These are phyloP conservation scores for Euryodendron excelsum DNA, from an alignment of 148 eudicot species.

Conservation along the genomic window DNA sequence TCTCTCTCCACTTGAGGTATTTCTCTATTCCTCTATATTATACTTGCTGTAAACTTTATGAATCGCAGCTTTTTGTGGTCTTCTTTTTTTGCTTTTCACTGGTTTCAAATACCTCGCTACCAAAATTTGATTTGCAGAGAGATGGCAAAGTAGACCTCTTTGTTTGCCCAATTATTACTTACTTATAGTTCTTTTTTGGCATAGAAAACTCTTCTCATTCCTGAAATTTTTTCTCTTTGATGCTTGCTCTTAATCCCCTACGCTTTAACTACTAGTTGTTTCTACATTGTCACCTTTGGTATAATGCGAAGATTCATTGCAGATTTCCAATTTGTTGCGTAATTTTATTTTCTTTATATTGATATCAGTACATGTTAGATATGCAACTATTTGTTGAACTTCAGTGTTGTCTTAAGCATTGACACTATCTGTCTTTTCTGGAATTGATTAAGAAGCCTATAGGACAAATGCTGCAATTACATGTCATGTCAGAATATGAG, in stretches of 20 bases:
- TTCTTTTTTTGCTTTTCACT: neutral
- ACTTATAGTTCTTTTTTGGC: neutral
- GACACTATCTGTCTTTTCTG: neutral
- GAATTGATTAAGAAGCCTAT: neutral
- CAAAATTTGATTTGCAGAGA: neutral
- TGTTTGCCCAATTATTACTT: neutral
- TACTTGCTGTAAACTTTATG: neutral
- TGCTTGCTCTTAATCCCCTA: neutral
- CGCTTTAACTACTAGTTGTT: neutral
- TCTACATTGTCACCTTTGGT: neutral
- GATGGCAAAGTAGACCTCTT: neutral
- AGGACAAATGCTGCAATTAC: neutral
- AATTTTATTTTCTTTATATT: neutral
- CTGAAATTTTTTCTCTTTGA: neutral
- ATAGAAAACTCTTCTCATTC: neutral
- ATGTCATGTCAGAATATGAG: neutral
- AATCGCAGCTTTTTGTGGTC: neutral
- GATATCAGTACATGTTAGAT: neutral
- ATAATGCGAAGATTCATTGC: neutral
- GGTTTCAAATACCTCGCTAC: neutral
- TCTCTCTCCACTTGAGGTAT: conserved; percentile 88
- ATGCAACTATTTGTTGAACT: neutral
- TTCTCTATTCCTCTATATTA: neutral
- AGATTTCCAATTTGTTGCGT: neutral
- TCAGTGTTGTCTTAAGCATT: neutral